phyloP scores from a whole-genome alignment of 2,329 filamentous ascomycete genomes.

The Rhynchosporium secalis region DNA sequence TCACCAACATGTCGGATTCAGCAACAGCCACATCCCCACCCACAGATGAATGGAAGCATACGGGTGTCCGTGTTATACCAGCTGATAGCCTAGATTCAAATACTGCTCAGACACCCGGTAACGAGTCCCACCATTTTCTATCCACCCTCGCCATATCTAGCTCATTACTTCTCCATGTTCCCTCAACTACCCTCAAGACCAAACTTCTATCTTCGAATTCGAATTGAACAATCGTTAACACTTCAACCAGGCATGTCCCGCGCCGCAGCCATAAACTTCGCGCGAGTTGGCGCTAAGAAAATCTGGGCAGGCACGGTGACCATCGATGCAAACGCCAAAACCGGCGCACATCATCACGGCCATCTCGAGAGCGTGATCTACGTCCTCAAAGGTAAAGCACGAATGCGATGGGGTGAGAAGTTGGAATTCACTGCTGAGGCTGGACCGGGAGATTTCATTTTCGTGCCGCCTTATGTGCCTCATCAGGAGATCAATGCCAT shows the following conservation, averaged over 20 bases:
- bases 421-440: slow-evolving; percentile 48
- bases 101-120: slow-evolving; percentile 45
- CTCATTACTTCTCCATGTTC: too few relatives aligned
- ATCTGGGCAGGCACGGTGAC: slow-evolving; percentile 49
- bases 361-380: slow-evolving; percentile 49
- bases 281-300: slow-evolving; percentile 46
- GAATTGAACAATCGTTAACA: not conserved
- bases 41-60: slow-evolving; percentile 42
- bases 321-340: slow-evolving; percentile 45
- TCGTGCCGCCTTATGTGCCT: slow-evolving; percentile 47
- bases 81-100: slow-evolving; percentile 44
- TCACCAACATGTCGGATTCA: slow-evolving; percentile 7
- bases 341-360: slow-evolving; percentile 47
- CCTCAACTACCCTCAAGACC: too few relatives aligned
- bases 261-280: slow-evolving; percentile 47
- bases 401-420: slow-evolving; percentile 49
- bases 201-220: too few relatives aligned
- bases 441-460: slow-evolving; percentile 49
- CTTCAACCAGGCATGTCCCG: slow-evolving; percentile 42
- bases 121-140: not conserved
- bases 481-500: slow-evolving; percentile 49
- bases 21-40: slow-evolving; percentile 7
- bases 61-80: slow-evolving; percentile 46
- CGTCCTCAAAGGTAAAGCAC: slow-evolving; percentile 46
- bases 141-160: not conserved